These are phyloP conservation scores for Lojkania enalia DNA, from an alignment of 2,329 filamentous ascomycete genomes.

Conservation along the genomic window DNA sequence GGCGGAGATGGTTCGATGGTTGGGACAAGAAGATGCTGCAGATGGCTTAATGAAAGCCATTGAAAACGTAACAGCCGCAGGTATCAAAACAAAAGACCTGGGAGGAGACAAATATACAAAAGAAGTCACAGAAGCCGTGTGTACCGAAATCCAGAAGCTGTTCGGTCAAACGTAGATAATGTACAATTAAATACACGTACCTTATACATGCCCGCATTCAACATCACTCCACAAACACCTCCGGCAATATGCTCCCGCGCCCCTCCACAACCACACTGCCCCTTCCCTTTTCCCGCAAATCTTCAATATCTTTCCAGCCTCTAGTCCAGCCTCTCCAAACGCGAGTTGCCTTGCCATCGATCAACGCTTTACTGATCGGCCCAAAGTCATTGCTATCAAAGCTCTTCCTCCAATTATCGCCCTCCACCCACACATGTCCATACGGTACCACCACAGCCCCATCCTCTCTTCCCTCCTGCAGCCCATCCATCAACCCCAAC, in stretches of 20 bases:
- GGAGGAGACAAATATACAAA: constrained; percentile 61
- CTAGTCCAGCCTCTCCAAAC: constrained; percentile 60
- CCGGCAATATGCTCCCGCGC: constrained; percentile 22
- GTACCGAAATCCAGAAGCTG: constrained; percentile 54
- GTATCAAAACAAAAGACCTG: constrained; percentile 62
- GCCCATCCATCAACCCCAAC: constrained; percentile 34
- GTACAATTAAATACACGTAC: neutral
- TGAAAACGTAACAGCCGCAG: constrained; percentile 61
- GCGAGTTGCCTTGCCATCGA: constrained; percentile 74
- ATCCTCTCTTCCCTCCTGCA: constrained; percentile 24
- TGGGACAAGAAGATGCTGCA: constrained; percentile 63
- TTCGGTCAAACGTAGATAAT: neutral
- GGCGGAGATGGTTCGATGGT: constrained; percentile 67
- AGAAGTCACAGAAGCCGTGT: constrained; percentile 62
- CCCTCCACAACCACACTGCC: constrained; percentile 48
- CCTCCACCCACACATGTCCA: constrained; percentile 94
- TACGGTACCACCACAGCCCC: constrained; percentile 62
- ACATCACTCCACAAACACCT: constrained; percentile 27
- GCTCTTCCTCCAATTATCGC: constrained; percentile 74
- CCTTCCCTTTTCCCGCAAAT: constrained; percentile 59
- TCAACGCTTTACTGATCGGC: constrained; percentile 73
- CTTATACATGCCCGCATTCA: neutral
- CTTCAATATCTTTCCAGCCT: constrained; percentile 55
- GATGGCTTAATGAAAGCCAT: constrained; percentile 61
- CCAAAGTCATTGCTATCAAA: constrained; percentile 91